phyloP scores from a whole-genome alignment of 345 rosid species.

The Kernera saxatilis region DNA sequence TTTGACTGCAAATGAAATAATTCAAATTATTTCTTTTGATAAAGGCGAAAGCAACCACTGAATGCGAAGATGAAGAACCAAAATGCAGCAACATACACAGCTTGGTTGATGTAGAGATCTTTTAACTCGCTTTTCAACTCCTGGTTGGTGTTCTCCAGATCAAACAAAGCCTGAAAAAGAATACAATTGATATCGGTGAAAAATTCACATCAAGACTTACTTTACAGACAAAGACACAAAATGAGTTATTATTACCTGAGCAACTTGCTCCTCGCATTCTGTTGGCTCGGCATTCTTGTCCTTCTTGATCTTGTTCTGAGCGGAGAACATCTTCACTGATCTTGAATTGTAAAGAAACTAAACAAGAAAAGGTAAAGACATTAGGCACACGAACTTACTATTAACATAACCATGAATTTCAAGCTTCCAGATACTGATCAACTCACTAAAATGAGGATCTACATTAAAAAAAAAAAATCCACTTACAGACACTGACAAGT shows the following conservation, averaged over 20 bases:
- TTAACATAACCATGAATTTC: not conserved
- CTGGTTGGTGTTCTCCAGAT: constrained; percentile 74
- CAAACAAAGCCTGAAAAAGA: constrained; percentile 60
- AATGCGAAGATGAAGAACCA: not conserved
- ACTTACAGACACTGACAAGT: not conserved
- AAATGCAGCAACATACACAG: constrained; percentile 49
- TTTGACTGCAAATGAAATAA: constrained; percentile 41
- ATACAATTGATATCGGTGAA: not conserved
- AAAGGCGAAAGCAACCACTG: not conserved
- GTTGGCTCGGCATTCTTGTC: constrained; percentile 78
- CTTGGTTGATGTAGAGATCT: constrained; percentile 76
- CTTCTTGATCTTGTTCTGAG: constrained; percentile 81
- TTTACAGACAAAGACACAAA: not conserved
- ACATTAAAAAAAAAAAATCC: not conserved
- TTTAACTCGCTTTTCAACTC: constrained; percentile 81
- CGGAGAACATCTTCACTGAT: constrained; percentile 63
- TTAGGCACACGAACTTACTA: not conserved
- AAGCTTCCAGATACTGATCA: not conserved
- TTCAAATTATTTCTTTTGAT: not conserved
- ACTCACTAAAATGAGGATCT: not conserved
- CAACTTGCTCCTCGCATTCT: constrained; percentile 81
- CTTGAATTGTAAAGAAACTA: constrained; percentile 19
- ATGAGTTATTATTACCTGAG: constrained; percentile 42
- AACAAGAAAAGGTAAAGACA: not conserved
- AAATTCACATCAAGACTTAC: not conserved